Percentiles rank a stretch among this genome's conserved stretches.
Evolutionary conservation across 108 stramenopile species (phyloP).

Genomic region (Aurantiochytrium sp.): DNA sequence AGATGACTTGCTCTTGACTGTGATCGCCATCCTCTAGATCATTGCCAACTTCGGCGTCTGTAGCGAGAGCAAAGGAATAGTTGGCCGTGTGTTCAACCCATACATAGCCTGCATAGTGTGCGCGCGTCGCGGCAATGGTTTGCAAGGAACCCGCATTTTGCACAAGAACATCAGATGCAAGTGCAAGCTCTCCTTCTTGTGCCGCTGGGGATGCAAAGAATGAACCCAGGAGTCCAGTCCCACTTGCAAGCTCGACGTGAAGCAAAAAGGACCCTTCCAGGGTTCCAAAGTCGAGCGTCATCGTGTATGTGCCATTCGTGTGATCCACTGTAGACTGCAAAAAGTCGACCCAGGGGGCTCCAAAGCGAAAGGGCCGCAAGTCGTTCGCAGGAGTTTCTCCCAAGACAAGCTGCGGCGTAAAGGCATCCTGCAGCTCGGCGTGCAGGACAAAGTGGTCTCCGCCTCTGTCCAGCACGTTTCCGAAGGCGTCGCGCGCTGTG

Average conservation of each 20-base stretch:
- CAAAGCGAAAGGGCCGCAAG: neutral
- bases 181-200: neutral
- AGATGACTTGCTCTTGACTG: too few relatives aligned
- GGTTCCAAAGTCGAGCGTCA: neutral
- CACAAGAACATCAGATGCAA: too few relatives aligned
- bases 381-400: neutral
- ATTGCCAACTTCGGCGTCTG: too few relatives aligned
- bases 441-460: neutral
- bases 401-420: neutral
- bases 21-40: too few relatives aligned
- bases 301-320: neutral
- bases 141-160: neutral
- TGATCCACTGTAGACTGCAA: neutral
- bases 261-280: neutral
- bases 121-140: neutral
- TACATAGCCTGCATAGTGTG: neutral
- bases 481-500: neutral
- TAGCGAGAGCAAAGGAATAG: neutral
- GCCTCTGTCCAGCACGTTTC: neutral
- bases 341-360: neutral
- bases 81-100: neutral
- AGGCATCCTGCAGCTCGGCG: neutral
- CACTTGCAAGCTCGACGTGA: neutral
- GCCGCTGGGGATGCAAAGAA: neutral
- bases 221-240: neutral